A percentile compares a stretch with the other conserved stretches of the same genome.
phyloP scores from a whole-genome alignment of 1,139 yeast genomes.

The Geotrichum restrictum region DNA sequence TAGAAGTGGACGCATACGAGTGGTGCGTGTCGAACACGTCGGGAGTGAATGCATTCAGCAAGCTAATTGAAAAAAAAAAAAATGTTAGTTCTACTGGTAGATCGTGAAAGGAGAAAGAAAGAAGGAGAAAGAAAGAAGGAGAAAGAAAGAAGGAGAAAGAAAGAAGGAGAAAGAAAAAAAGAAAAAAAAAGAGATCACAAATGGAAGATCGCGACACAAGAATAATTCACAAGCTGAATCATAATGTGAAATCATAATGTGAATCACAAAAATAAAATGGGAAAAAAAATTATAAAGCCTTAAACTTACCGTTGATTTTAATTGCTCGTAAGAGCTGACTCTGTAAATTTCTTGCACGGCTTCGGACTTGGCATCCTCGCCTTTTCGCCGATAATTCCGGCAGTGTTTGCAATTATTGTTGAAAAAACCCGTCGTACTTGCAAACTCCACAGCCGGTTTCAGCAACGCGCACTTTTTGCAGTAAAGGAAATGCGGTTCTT shows the following conservation, averaged over 20 bases:
- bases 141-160: background rate
- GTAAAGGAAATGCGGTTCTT: constrained; percentile 18
- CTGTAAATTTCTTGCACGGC: constrained; percentile 20
- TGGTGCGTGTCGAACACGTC: constrained; percentile 10
- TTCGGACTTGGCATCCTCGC: constrained; percentile 21
- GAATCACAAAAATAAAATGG: no score
- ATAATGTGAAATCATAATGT: background rate
- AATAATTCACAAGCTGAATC: no score
- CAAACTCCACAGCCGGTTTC: constrained; percentile 21
- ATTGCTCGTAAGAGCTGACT: constrained; percentile 16
- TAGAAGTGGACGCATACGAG: constrained; percentile 20
- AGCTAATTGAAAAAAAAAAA: constrained; percentile 17
- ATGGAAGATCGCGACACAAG: no score
- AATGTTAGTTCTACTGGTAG: no score
- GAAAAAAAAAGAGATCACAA: no score
- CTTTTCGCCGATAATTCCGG: constrained; percentile 21
- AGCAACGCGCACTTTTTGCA: constrained; percentile 21
- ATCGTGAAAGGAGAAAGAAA: background rate
- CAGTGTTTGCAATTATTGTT: constrained; percentile 22
- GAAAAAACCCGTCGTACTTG: constrained; percentile 21
- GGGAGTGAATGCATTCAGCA: constrained; percentile 8
- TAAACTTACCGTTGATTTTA: constrained; percentile 9
- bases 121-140: background rate
- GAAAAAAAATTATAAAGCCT: no score
- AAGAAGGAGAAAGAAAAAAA: no score